Base-by-base conservation (phyloP, 1,139 yeast species). In the Entelexis sorbosivorans region DNA sequence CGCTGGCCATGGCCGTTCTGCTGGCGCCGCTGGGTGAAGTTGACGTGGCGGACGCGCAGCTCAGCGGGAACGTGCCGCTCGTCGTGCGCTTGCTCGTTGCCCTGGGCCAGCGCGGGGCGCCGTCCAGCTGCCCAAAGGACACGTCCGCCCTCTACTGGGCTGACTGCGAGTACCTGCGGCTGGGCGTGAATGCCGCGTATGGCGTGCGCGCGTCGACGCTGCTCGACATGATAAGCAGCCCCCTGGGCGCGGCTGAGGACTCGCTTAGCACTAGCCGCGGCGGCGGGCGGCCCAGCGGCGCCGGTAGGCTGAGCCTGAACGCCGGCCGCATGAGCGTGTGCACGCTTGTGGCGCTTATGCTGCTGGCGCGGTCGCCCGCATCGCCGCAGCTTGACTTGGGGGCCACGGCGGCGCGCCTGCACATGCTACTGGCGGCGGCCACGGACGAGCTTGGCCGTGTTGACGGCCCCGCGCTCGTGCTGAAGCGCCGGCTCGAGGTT, bases 401-500 rank as follows among this genome's bases (percentile, higher is more conserved):
- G 7, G 9, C n/a, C 1, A 16, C 38, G 24, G 26, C 29, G 17
- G 14, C 10, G 16, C n/a, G 16, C 19, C 38, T 42, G 17, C 36
- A 31, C 28, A 6, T 5, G 14, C 36, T 32, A 19, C 45, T 42
- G 2, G 13, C 36, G 17, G 6, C 10, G 17, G 45, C 29, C 14
- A 32, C 36, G 4, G 7, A 26, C 10, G 36, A 31, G 36, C 19
- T 9, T 13, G 29, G 13, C 13, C 35, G 19, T n/a, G 14, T 42
- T 36, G 45, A 42, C 16, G 45, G 45, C 29, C 45, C 45, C 19
- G 45, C 36, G n/a, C 36, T 32, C 17, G 29, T 32, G 13, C 7
- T 42, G n/a, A 19, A 31, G 14, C 29, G 32, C 19, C 17, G 31
- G 20, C 45, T 42, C 3, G 36, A 22, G 29, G 10, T 42, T 8